Evolutionary conservation across 306 rosid genomes (phyloP).

Genomic region (Vicia faba): DNA sequence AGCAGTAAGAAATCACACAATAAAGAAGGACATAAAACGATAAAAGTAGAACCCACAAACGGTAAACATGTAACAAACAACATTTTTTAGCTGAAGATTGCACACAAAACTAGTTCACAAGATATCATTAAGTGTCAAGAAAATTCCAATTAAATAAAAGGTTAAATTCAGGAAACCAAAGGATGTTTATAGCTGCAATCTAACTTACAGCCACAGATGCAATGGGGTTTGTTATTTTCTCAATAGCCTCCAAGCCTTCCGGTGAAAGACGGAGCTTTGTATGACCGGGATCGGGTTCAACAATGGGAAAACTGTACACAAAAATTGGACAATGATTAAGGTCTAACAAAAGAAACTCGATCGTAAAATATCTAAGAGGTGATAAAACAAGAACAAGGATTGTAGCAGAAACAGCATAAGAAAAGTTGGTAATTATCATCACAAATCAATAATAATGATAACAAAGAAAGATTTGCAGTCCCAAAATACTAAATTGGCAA

Average conservation of each 20-base stretch:
- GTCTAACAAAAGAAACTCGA: slow-evolving; percentile 21
- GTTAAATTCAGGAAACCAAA: neutral
- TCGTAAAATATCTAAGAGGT: neutral
- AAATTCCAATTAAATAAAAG: neutral
- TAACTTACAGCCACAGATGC: slow-evolving; percentile 89
- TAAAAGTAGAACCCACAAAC: too few relatives aligned
- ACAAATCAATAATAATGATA: slow-evolving; percentile 3
- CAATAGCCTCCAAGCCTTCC: slow-evolving; percentile 90
- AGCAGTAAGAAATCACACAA: slow-evolving; percentile 59
- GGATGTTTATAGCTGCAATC: slow-evolving; percentile 15
- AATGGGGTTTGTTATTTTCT: slow-evolving; percentile 81
- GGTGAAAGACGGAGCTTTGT: slow-evolving; percentile 91
- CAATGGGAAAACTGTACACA: slow-evolving; percentile 76
- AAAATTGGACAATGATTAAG: slow-evolving; percentile 36
- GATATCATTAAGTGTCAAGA: neutral
- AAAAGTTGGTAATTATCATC: slow-evolving; percentile 1
- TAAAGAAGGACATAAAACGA: neutral
- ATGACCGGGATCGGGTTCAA: slow-evolving; percentile 96
- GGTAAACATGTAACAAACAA: too few relatives aligned
- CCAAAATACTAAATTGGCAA: slow-evolving; percentile 27
- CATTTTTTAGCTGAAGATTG: too few relatives aligned
- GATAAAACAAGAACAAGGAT: slow-evolving; percentile 2
- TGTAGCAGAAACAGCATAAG: neutral
- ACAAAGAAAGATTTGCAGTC: neutral
- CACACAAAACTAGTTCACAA: too few relatives aligned